Evolutionary conservation across 805 yeast genomes (phyloP).

Genomic region (Jamesozyma hellenica): DNA sequence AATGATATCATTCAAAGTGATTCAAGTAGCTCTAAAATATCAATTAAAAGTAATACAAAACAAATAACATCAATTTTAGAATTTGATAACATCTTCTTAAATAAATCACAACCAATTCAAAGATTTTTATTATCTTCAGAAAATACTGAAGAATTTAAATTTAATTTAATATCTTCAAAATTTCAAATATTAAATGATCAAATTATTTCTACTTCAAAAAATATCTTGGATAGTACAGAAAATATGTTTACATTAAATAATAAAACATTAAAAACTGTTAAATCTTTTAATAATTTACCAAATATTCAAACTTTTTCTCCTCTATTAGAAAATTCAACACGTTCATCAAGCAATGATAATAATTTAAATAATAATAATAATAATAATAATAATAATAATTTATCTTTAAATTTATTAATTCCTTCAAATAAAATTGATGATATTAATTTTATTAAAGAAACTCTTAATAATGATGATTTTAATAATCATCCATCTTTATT

Average conservation of each 20-base stretch:
- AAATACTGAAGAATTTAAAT: conserved; percentile 35
- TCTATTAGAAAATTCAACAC: conserved; percentile 1
- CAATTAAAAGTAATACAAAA: background rate
- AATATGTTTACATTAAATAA: background rate
- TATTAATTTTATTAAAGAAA: background rate
- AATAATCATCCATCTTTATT: conserved; percentile 20
- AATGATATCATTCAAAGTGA: background rate
- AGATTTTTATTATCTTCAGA: conserved; percentile 35
- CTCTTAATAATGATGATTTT: conserved; percentile 1
- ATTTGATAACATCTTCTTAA: conserved; percentile 32
- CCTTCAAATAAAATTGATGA: conserved; percentile 1
- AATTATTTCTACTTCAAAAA: conserved; percentile 19
- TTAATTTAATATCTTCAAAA: conserved; percentile 29
- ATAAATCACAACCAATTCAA: conserved; percentile 29
- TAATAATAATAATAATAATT: background rate
- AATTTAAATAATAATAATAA: background rate
- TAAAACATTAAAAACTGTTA: conserved; percentile 10
- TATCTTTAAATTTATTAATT: conserved; percentile 1
- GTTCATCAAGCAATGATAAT: background rate
- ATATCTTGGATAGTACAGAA: conserved; percentile 12
- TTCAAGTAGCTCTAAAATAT: background rate
- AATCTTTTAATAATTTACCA: conserved; percentile 17
- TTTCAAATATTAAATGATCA: conserved; percentile 24
- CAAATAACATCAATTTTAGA: conserved; percentile 8
- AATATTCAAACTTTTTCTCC: conserved; percentile 5